Conservation (phyloP, 352 stramenopile genomes). For the Phytophthora lateralis region DNA sequence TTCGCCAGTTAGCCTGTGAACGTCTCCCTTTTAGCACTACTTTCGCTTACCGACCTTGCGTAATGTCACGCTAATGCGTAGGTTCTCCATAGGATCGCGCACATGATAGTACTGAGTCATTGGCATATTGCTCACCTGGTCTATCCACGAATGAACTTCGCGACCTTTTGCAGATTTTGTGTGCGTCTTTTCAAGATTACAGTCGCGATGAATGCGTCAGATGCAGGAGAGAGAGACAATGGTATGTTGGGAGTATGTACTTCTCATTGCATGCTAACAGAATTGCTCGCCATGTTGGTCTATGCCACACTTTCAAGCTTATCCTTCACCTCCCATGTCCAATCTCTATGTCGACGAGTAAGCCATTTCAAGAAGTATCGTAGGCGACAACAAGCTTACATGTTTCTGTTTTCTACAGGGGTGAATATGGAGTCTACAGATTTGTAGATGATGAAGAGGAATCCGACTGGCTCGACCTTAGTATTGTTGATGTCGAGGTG, state of each 20-base stretch:
- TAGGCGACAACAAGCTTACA: neutral
- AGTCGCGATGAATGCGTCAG: slow-evolving; percentile 10
- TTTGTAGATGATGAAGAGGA: slow-evolving; percentile 5
- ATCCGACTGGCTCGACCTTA: slow-evolving; percentile 16
- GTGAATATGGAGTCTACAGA: neutral
- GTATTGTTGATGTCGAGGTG: slow-evolving; percentile 28
- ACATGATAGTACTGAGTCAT: slow-evolving; percentile 73
- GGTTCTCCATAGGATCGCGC: slow-evolving; percentile 74
- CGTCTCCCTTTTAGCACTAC: neutral
- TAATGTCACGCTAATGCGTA: slow-evolving; percentile 56
- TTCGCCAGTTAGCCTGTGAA: neutral
- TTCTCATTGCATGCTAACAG: neutral
- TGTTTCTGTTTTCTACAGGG: neutral
- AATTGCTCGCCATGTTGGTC: neutral
- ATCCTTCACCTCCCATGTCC: neutral
- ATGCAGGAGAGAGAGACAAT: slow-evolving; percentile 2
- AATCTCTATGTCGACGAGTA: slow-evolving; percentile 11
- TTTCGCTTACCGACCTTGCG: slow-evolving; percentile 51
- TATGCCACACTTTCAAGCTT: neutral
- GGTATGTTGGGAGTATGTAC: neutral
- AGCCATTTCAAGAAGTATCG: neutral
- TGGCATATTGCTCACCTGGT: slow-evolving; percentile 28
- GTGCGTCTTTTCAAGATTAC: slow-evolving; percentile 27
- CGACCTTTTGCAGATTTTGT: slow-evolving; percentile 1
- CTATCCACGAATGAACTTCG: neutral